These are phyloP conservation scores for Erodium trifolium DNA, from an alignment of 441 rosid genomes.

Conservation along the genomic window DNA sequence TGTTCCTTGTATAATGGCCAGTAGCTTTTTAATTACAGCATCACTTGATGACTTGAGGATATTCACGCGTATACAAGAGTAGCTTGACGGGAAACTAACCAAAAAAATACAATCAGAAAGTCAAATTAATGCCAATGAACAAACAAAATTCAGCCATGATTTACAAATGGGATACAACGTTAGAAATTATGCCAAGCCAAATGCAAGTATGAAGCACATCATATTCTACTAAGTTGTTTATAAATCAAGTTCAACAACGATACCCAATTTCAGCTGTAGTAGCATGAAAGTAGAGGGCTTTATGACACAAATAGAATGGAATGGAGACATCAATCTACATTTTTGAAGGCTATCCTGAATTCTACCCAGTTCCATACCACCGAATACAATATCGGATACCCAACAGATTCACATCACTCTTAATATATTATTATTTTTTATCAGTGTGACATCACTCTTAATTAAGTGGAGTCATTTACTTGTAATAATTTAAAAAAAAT, in stretches of 20 bases:
- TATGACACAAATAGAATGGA: no score
- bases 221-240: not conserved
- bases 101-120: not conserved
- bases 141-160: not conserved
- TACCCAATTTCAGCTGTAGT: not conserved
- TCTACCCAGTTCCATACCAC: no score
- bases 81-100: slow-evolving; percentile 66
- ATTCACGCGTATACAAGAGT: slow-evolving; percentile 87
- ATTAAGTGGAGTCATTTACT: not conserved
- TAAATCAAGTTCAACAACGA: not conserved
- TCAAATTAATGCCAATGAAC: not conserved
- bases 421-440: not conserved
- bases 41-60: slow-evolving; percentile 58
- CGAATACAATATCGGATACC: not conserved
- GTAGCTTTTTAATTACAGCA: slow-evolving; percentile 62
- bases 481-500: no score
- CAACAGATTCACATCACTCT: not conserved
- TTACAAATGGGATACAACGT: not conserved
- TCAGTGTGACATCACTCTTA: not conserved
- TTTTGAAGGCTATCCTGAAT: no score
- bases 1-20: slow-evolving; percentile 30
- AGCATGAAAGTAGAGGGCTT: not conserved
- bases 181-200: not conserved
- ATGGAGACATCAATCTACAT: no score
- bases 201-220: not conserved